Evolutionary conservation across 106 monocot genomes (phyloP).

Genomic region (Allium sativum): DNA sequence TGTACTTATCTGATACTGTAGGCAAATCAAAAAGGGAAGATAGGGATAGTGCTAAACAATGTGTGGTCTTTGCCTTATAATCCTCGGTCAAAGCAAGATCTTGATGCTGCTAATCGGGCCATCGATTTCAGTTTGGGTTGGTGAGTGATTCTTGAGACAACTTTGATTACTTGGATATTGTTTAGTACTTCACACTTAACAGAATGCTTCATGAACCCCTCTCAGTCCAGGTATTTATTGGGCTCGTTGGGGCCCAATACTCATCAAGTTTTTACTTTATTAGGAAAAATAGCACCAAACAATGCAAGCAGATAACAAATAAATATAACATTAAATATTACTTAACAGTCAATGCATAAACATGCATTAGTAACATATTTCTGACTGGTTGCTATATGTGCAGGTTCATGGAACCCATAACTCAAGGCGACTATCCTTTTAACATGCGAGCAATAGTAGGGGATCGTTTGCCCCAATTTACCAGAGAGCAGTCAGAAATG

Average conservation of each 20-base stretch:
- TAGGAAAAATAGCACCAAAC: too few species aligned
- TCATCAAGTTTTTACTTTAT: too few species aligned
- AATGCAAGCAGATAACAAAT: too few species aligned
- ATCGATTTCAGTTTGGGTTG: slow-evolving; percentile 28
- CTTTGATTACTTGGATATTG: too few species aligned
- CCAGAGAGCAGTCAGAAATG: too few species aligned
- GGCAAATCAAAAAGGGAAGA: slow-evolving; percentile 18
- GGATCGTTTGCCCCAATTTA: background rate
- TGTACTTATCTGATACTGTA: background rate
- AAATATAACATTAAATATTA: background rate
- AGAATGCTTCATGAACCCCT: too few species aligned
- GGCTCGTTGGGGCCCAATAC: too few species aligned
- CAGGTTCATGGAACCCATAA: slow-evolving; percentile 10
- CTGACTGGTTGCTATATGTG: too few species aligned
- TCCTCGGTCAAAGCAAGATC: slow-evolving; percentile 16
- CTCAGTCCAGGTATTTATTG: too few species aligned
- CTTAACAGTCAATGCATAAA: too few species aligned
- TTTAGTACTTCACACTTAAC: too few species aligned
- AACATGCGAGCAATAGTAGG: background rate
- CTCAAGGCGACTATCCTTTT: slow-evolving; percentile 7
- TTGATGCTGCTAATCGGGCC: slow-evolving; percentile 23
- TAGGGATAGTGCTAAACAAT: slow-evolving; percentile 14
- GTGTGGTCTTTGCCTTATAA: slow-evolving; percentile 12
- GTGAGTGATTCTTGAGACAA: background rate
- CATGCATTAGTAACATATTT: too few species aligned